A percentile compares a stretch with the other conserved stretches of the same genome.
Evolutionary conservation across 2,329 filamentous ascomycete genomes (phyloP).

Genomic region (Thielaviopsis ethacetica): DNA sequence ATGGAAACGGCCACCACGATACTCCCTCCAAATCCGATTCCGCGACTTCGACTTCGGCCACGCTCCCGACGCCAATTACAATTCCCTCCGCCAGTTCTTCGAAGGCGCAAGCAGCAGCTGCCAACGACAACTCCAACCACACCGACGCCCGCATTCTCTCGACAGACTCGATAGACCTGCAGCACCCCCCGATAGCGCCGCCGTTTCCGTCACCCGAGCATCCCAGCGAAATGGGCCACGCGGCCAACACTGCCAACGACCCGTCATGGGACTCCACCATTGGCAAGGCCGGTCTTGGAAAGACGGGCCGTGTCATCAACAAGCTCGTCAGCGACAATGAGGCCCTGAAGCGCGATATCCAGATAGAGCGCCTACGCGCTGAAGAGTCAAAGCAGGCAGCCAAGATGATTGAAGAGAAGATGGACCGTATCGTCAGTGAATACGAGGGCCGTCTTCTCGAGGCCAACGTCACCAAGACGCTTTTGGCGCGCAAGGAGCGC

Average conservation of each 20-base stretch:
- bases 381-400: slow-evolving; percentile 57
- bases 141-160: slow-evolving; percentile 1
- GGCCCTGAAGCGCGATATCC: slow-evolving; percentile 54
- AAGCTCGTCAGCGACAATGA: slow-evolving; percentile 69
- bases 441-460: slow-evolving; percentile 55
- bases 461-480: slow-evolving; percentile 52
- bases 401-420: slow-evolving; percentile 52
- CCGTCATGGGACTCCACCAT: slow-evolving; percentile 46
- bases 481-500: slow-evolving; percentile 56
- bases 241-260: slow-evolving; percentile 4
- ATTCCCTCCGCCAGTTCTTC: neutral
- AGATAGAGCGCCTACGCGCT: slow-evolving; percentile 46
- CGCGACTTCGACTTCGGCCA: neutral
- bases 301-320: slow-evolving; percentile 67
- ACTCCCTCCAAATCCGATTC: neutral
- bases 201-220: slow-evolving; percentile 15
- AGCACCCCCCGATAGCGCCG: slow-evolving; percentile 7
- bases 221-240: slow-evolving; percentile 6
- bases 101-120: neutral
- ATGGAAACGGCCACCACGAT: neutral
- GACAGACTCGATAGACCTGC: slow-evolving; percentile 2
- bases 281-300: slow-evolving; percentile 53
- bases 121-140: slow-evolving; percentile 19
- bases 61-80: neutral
- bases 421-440: slow-evolving; percentile 50